phyloP scores from a whole-genome alignment of 2,329 filamentous ascomycete genomes.

The Parafenestella ontariensis region DNA sequence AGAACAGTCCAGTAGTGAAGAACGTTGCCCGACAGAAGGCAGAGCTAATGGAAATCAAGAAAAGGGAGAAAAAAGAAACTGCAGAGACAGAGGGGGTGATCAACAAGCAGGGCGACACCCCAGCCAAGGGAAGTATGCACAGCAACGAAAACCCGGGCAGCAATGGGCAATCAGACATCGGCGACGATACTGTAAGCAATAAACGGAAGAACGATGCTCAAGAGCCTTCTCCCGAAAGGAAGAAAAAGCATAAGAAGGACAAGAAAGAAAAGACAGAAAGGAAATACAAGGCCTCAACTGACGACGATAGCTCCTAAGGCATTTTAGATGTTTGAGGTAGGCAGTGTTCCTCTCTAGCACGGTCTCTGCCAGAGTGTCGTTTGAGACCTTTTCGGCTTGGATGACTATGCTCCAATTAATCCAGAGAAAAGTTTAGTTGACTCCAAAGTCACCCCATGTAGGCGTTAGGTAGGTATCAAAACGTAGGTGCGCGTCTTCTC shows the following conservation, averaged over 20 bases:
- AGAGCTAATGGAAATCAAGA: conserved; percentile 22
- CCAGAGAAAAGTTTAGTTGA: not conserved
- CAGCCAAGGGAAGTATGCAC: not conserved
- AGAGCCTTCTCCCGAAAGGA: conserved; percentile 7
- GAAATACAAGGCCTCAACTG: conserved; percentile 4
- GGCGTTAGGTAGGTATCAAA: conserved; percentile 8
- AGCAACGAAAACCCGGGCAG: conserved; percentile 29
- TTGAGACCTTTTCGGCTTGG: not conserved
- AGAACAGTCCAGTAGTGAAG: conserved; percentile 32
- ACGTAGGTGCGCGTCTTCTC: not conserved
- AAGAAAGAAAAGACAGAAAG: conserved; percentile 20
- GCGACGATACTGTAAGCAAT: not conserved
- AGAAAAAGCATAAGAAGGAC: conserved; percentile 21
- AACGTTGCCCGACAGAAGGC: conserved; percentile 29
- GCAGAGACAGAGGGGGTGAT: too few species aligned
- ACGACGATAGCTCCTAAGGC: conserved; percentile 6
- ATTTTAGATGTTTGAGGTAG: conserved; percentile 3
- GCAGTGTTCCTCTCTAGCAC: not conserved
- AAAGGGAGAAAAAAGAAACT: conserved; percentile 21
- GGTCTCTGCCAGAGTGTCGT: not conserved
- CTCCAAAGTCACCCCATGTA: not conserved
- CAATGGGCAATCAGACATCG: not conserved
- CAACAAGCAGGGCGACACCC: conserved; percentile 1
- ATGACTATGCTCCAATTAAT: not conserved
- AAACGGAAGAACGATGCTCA: conserved; percentile 13